Evolutionary conservation across 192 early-diverging fungal species (phyloP).

Genomic region (Phlyctochytrium arcticum): DNA sequence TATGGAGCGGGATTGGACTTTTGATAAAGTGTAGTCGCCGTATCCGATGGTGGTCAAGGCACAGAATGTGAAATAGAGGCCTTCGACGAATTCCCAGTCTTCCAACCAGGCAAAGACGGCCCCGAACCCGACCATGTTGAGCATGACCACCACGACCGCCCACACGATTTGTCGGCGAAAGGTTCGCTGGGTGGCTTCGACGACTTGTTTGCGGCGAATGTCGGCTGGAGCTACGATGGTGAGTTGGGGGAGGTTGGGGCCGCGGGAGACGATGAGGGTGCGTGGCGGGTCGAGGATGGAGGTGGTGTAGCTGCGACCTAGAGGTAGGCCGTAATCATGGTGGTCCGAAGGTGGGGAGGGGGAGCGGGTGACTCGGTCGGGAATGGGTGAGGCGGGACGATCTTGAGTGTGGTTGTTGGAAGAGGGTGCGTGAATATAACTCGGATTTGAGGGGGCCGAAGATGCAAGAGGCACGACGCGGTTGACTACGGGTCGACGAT

Average conservation of each 20-base stretch:
- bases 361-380: no score
- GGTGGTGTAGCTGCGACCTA: slow-evolving; percentile 5
- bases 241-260: slow-evolving; percentile 26
- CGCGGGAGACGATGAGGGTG: slow-evolving; percentile 29
- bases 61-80: slow-evolving; percentile 45
- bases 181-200: slow-evolving; percentile 32
- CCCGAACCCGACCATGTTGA: slow-evolving; percentile 41
- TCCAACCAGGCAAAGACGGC: slow-evolving; percentile 38
- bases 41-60: slow-evolving; percentile 42
- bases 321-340: slow-evolving; percentile 6
- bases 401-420: not conserved
- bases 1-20: slow-evolving; percentile 29
- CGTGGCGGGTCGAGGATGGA: slow-evolving; percentile 4
- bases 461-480: not conserved
- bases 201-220: slow-evolving; percentile 26
- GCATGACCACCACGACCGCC: slow-evolving; percentile 28
- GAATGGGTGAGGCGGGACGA: not conserved
- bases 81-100: slow-evolving; percentile 41
- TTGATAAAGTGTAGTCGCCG: slow-evolving; percentile 38
- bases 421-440: not conserved
- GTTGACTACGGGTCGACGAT: not conserved
- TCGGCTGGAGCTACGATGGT: slow-evolving; percentile 27
- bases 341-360: not conserved
- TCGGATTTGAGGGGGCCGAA: not conserved
- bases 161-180: slow-evolving; percentile 30